phyloP scores from a whole-genome alignment of 2,329 filamentous ascomycete species.

The Sphaerulina vaccinii region DNA sequence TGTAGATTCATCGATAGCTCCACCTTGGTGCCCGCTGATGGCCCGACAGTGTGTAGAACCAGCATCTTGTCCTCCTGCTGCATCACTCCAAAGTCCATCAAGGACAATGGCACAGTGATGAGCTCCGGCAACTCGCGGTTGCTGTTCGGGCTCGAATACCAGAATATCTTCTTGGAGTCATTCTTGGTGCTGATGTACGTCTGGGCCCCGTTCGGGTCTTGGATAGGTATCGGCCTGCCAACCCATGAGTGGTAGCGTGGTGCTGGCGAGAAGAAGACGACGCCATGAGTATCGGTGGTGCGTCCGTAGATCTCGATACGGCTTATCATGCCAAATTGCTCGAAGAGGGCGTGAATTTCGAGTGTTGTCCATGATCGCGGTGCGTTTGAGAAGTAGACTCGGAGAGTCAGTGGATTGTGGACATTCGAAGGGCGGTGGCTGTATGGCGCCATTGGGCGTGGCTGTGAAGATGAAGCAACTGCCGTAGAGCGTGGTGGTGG shows the following conservation, averaged over 20 bases:
- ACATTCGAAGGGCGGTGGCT: not conserved
- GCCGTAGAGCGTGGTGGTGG: not conserved
- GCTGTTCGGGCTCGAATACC: conserved; percentile 10
- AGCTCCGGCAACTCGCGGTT: conserved; percentile 18
- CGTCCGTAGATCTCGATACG: conserved; percentile 24
- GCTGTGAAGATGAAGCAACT: not conserved
- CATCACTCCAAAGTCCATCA: conserved; percentile 64
- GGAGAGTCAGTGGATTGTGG: conserved; percentile 18
- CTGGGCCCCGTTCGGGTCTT: conserved; percentile 3
- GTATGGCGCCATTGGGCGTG: not conserved
- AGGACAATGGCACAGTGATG: conserved; percentile 21
- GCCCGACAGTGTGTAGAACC: conserved; percentile 52
- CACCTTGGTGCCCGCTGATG: conserved; percentile 28
- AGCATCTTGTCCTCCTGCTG: conserved; percentile 57
- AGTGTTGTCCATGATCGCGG: conserved; percentile 25
- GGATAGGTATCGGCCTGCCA: conserved; percentile 6
- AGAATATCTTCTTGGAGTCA: not conserved
- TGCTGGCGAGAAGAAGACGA: conserved; percentile 27
- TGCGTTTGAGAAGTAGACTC: conserved; percentile 18
- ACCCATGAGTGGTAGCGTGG: conserved; percentile 25
- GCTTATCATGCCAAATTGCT: conserved; percentile 18
- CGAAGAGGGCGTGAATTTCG: conserved; percentile 26
- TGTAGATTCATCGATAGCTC: conserved; percentile 45
- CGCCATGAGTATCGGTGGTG: conserved; percentile 11
- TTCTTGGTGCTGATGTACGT: conserved; percentile 13